Evolutionary conservation across 2,329 filamentous ascomycete species (phyloP).

Genomic region (Dactylellina parvicollis): DNA sequence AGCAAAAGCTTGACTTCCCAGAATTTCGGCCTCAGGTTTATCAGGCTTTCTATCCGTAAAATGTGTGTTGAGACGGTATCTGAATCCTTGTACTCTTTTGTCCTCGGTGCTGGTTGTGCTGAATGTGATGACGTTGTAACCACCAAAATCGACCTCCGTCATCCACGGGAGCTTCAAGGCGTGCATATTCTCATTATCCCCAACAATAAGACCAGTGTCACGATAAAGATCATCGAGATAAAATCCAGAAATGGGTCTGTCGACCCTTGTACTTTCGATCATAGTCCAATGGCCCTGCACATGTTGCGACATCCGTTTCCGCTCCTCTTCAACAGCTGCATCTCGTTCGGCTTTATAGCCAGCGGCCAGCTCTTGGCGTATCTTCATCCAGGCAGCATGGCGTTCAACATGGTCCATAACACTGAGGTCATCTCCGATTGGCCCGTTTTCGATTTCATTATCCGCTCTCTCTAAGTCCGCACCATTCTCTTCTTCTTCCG

Average conservation of each 20-base stretch:
- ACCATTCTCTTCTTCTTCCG: conserved; percentile 42
- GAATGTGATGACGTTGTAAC: conserved; percentile 44
- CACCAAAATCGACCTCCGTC: conserved; percentile 46
- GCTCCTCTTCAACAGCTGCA: conserved; percentile 22
- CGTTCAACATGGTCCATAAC: conserved; percentile 47
- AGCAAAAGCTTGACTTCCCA: conserved; percentile 37
- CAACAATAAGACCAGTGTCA: conserved; percentile 45
- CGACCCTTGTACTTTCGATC: conserved; percentile 47
- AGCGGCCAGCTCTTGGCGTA: conserved; percentile 33
- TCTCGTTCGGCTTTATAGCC: conserved; percentile 34
- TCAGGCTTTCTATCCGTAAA: conserved; percentile 44
- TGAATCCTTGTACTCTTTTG: conserved; percentile 41
- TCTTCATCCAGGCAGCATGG: conserved; percentile 33
- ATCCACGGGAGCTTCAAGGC: conserved; percentile 43
- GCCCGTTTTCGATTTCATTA: conserved; percentile 40
- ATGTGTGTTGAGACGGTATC: conserved; percentile 43
- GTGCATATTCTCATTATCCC: conserved; percentile 47
- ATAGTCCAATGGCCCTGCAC: conserved; percentile 53
- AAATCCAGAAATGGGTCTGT: conserved; percentile 49
- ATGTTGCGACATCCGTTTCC: conserved; percentile 28
- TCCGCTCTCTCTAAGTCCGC: conserved; percentile 40
- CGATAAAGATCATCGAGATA: conserved; percentile 49
- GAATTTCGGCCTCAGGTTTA: conserved; percentile 31
- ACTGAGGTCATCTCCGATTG: conserved; percentile 47
- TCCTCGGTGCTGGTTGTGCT: conserved; percentile 44